Percentiles rank a stretch among this genome's conserved stretches.
These are phyloP conservation scores for Arthroderma sp. DNA, from an alignment of 2,329 filamentous ascomycete genomes.

Conservation along the genomic window DNA sequence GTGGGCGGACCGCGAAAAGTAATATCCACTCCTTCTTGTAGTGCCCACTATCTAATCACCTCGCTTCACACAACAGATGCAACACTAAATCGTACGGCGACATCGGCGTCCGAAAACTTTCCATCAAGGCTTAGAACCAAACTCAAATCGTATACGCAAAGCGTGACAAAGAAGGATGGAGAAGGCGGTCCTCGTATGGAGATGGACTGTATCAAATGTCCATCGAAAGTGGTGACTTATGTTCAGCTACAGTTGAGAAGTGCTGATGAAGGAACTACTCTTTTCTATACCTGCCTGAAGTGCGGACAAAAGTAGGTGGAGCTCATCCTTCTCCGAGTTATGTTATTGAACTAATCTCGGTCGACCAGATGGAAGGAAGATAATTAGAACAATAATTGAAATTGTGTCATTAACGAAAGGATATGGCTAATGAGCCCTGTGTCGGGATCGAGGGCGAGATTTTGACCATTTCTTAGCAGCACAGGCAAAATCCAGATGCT, in stretches of 20 bases:
- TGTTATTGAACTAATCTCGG: no score
- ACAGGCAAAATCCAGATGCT: no score
- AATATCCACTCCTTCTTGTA: not conserved
- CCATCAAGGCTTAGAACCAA: constrained; percentile 11
- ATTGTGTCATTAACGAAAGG: no score
- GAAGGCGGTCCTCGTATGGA: no score
- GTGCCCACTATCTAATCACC: not conserved
- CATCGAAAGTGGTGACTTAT: constrained; percentile 11
- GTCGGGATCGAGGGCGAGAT: no score
- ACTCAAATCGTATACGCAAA: constrained; percentile 8
- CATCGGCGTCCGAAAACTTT: constrained; percentile 10
- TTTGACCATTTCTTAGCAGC: no score
- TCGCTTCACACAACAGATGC: not conserved
- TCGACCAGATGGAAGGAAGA: no score
- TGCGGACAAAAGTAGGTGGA: constrained; percentile 11
- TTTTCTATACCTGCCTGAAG: constrained; percentile 59
- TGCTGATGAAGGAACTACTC: constrained; percentile 79
- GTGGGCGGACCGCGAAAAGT: constrained; percentile 9
- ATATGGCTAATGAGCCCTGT: no score
- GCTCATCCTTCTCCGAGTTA: not conserved
- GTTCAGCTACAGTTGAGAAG: constrained; percentile 52
- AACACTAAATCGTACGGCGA: constrained; percentile 4
- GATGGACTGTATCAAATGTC: constrained; percentile 11
- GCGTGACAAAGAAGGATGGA: not conserved
- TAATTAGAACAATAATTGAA: no score